These are phyloP conservation scores for Apiospora sp. DNA, from an alignment of 2,329 filamentous ascomycete genomes.

Conservation along the genomic window DNA sequence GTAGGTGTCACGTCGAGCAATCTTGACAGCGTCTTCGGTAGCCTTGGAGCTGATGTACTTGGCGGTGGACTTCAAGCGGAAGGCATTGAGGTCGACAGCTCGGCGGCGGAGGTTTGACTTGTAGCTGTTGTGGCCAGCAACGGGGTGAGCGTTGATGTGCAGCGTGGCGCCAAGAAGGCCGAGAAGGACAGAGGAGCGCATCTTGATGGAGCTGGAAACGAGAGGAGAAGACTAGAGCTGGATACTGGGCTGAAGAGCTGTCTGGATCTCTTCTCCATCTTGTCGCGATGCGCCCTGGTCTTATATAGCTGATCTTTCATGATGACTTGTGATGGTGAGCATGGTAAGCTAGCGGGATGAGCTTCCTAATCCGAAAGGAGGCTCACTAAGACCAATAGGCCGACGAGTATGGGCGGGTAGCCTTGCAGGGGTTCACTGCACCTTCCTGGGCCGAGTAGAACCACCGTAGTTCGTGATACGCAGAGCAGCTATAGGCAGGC, in stretches of 20 bases:
- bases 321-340: conserved; percentile 23
- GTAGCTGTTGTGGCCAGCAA: conserved; percentile 30
- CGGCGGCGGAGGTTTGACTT: conserved; percentile 42
- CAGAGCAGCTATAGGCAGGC: conserved; percentile 11
- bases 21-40: conserved; percentile 33
- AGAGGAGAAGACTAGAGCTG: conserved; percentile 25
- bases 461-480: not conserved
- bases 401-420: conserved; percentile 17
- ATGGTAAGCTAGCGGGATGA: conserved; percentile 27
- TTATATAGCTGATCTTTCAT: conserved; percentile 29
- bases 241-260: conserved; percentile 26
- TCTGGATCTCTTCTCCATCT: conserved; percentile 8
- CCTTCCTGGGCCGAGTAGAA: conserved; percentile 13
- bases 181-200: conserved; percentile 42
- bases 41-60: conserved; percentile 42
- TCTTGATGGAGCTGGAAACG: conserved; percentile 32
- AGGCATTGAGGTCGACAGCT: conserved; percentile 44
- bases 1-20: conserved; percentile 46
- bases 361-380: conserved; percentile 42
- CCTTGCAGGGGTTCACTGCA: conserved; percentile 11
- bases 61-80: conserved; percentile 40
- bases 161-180: conserved; percentile 44
- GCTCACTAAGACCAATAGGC: conserved; percentile 28
- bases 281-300: not conserved
- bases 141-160: conserved; percentile 41